Evolutionary conservation across 1,284 basidiomycete genomes (phyloP), one percentile per base, ranked within the genome.

Genomic region (Cryptococcus sp.): DNA sequence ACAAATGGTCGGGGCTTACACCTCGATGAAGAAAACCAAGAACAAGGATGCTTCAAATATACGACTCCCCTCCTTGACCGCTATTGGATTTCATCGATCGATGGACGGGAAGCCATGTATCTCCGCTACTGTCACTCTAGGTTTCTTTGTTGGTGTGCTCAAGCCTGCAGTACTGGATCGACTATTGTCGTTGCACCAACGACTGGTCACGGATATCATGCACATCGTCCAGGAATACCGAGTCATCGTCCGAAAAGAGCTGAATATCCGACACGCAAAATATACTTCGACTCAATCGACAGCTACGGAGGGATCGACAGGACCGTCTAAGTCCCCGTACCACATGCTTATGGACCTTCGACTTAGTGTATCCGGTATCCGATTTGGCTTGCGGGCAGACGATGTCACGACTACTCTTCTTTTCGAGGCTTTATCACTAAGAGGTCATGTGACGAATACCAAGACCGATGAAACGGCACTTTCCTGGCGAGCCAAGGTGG

Each of bases 101-200:
- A 33, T 33, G 5, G 33, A 52, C 15, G 46, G 44, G 13, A 50
- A 51, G 13, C 35, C 53, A 5, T 41, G 59, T 31, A 37, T 76
- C 3, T 58, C 58, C 5, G 68, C 67, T 6, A 58, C 63, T 10
- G 46, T 76, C 44, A 59, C 65, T 15, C 49, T 77, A 1, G 74
- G 75, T 6, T 66, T 70, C 44, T 76, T 77, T 45, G 67, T 65
- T 1, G 74, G 74, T 11, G 62, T 72, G 1, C 58, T 76, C 55
- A 73, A 75, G 49, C 76, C 76, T 0, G 68, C 67, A 4, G 62
- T 73, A 0, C 64, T 77, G 2, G 74, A 77, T 52, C 62, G 72
- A 23, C 61, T 76, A 4, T 56, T 77, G 10, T 69, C 68, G 1
- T 57, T 76, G 6, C 71, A 75, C 52, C 70, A 73, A 50, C 61